Base-by-base conservation (phyloP, 1,284 basidiomycete species). In the Tilletia indica region DNA sequence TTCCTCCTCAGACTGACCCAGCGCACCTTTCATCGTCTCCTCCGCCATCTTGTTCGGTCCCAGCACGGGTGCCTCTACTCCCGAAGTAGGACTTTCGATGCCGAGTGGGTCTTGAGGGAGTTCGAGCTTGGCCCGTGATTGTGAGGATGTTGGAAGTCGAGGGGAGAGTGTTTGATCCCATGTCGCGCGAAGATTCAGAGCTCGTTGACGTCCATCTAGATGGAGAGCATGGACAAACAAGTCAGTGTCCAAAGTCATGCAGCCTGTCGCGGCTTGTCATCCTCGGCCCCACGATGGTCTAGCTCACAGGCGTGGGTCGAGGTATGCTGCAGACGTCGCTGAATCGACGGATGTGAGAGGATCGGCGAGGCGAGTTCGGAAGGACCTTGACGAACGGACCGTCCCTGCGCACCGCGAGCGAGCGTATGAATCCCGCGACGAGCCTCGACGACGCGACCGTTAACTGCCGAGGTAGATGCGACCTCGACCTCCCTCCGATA, bases 31-130 rank as follows among this genome's bases (percentile, higher is more conserved):
- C 73, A 51, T n/a, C 31, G 19, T 49, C 25, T 61, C 21, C 56
- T 71, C 48, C 63, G n/a, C 36, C 21, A 67, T 19, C 68, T 92
- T 91, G 91, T 92, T 90, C 83, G 91, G 92, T 82, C 88, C 90
- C 36, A 93, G 93, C 9, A 91, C 89, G 2, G 93, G 94, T 0
- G 82, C 95, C 6, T 45, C 42, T 8, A 45, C 42, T 9, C 9
- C 91, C 85, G 83, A 93, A 68, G 90, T 92, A 67, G 97, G 97
- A 84, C 74, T 89, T 68, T 64, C 12, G 61, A 64, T 42, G 34
- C 61, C 61, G 16, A 64, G 34, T 42, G 61, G 36, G 36, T 64
- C 61, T 3, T 16, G 61, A 39, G 61, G 61, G 12, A 64, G 61
- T 9, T 64, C 61, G 2, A 64, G 36, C 12, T 39, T 19, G 31